Evolutionary conservation across 345 rosid species (phyloP).

Genomic region (Pistacia atlantica): DNA sequence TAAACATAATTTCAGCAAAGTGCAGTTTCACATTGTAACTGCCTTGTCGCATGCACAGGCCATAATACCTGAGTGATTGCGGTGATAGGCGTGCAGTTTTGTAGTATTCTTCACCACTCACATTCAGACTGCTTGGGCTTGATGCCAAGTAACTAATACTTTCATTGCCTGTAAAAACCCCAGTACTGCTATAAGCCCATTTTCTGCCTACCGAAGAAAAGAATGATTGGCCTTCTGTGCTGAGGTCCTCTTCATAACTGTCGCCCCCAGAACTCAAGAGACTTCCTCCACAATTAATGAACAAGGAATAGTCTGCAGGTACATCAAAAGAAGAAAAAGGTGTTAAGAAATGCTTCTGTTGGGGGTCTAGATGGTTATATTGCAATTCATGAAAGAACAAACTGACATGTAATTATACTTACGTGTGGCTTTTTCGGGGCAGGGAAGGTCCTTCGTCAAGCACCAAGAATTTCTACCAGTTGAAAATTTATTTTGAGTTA

Average conservation of each 20-base stretch:
- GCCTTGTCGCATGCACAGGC: slow-evolving; percentile 60
- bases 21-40: slow-evolving; percentile 70
- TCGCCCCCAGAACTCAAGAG: slow-evolving; percentile 20
- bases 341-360: neutral
- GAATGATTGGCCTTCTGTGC: slow-evolving; percentile 33
- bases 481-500: slow-evolving; percentile 9
- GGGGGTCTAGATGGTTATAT: neutral
- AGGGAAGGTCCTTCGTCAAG: slow-evolving; percentile 67
- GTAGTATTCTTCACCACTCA: slow-evolving; percentile 42
- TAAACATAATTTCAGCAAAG: slow-evolving; percentile 86
- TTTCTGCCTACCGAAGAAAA: slow-evolving; percentile 30
- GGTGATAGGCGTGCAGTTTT: slow-evolving; percentile 72
- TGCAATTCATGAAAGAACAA: neutral
- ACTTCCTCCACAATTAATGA: slow-evolving; percentile 79
- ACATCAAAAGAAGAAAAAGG: neutral
- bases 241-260: slow-evolving; percentile 53
- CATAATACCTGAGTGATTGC: slow-evolving; percentile 78
- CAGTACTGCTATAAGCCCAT: slow-evolving; percentile 89
- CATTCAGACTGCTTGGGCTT: slow-evolving; percentile 36
- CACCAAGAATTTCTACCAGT: slow-evolving; percentile 60
- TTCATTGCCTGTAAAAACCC: slow-evolving; percentile 37
- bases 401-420: slow-evolving; percentile 23
- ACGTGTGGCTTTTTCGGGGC: slow-evolving; percentile 50
- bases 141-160: slow-evolving; percentile 2
- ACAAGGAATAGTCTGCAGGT: slow-evolving; percentile 62